Evolutionary conservation across 306 rosid species (phyloP).

Genomic region (Medicago truncatula): DNA sequence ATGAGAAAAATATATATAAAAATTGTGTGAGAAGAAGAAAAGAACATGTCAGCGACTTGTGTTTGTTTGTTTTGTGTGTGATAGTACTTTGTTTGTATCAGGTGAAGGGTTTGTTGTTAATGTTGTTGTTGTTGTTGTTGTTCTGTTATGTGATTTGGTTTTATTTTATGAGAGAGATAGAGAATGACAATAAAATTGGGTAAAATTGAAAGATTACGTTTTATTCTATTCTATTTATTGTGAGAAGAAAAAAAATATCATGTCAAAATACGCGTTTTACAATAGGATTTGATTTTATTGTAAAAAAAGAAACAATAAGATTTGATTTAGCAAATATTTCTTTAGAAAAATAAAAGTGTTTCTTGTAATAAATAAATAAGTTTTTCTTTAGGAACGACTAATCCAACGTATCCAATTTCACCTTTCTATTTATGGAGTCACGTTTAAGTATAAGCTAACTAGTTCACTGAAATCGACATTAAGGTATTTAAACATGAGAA

Average conservation of each 20-base stretch:
- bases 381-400: too few relatives aligned
- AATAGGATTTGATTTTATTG: background rate
- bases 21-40: constrained; percentile 48
- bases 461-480: too few relatives aligned
- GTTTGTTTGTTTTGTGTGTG: background rate
- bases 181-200: constrained; percentile 34
- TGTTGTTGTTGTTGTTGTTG: constrained; percentile 30
- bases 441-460: too few relatives aligned
- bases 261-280: background rate
- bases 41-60: constrained; percentile 80
- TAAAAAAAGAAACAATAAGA: background rate
- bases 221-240: background rate
- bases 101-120: constrained; percentile 45
- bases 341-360: too few relatives aligned
- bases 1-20: background rate
- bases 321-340: too few relatives aligned
- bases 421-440: too few relatives aligned
- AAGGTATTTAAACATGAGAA: too few relatives aligned
- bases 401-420: too few relatives aligned
- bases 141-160: constrained; percentile 2
- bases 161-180: background rate
- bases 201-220: constrained; percentile 63
- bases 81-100: constrained; percentile 14
- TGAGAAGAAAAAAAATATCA: background rate
- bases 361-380: too few relatives aligned